Evolutionary conservation across 805 yeast species (phyloP).

Genomic region (Starmerella vitae): DNA sequence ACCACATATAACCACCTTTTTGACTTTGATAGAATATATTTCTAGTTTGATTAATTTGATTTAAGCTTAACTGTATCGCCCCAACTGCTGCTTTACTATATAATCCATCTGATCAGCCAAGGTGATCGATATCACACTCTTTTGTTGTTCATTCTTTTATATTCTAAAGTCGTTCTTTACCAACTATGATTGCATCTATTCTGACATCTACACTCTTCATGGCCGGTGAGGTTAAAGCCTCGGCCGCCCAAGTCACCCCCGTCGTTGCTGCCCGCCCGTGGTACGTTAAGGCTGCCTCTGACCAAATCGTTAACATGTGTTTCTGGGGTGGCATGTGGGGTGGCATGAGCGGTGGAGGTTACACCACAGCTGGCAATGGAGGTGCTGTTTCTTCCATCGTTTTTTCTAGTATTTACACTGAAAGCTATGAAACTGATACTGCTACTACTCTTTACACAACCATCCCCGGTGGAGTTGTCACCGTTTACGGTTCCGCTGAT

Average conservation of each 20-base stretch:
- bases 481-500: constrained; percentile 7
- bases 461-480: constrained; percentile 12
- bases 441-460: constrained; percentile 14
- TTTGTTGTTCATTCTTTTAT: background rate
- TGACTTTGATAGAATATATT: no score
- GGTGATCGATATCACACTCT: background rate
- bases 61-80: no score
- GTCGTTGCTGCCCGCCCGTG: constrained; percentile 8
- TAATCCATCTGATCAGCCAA: no score
- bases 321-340: constrained; percentile 4
- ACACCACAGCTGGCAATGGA: constrained; percentile 1
- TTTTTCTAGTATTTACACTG: constrained; percentile 5
- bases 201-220: background rate
- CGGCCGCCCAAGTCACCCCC: background rate
- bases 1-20: no score
- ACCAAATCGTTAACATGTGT: constrained; percentile 11
- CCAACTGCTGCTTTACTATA: no score
- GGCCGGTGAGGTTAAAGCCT: background rate
- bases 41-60: no score
- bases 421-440: constrained; percentile 3
- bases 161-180: no score
- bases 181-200: constrained; percentile 1
- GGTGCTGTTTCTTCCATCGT: constrained; percentile 4
- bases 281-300: constrained; percentile 13
- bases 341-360: constrained; percentile 7